Conservation (phyloP, 2,329 filamentous ascomycete genomes). For the Fusarium subglutinans region DNA sequence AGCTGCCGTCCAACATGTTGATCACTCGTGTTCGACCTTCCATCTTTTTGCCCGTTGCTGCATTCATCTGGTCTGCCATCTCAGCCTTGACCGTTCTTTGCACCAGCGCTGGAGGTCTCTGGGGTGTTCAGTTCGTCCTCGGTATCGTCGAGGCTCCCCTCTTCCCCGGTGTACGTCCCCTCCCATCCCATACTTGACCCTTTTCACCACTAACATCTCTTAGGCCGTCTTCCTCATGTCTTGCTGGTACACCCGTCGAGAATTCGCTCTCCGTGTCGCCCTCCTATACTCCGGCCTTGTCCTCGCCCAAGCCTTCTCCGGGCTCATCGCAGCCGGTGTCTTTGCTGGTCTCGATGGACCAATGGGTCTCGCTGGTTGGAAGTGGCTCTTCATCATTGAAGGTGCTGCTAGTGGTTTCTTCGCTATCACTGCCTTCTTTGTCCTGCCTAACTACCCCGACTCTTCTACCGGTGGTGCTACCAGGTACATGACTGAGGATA, state of each 20-base stretch:
- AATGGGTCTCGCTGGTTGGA: slow-evolving; percentile 66
- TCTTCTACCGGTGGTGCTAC: slow-evolving; percentile 13
- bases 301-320: slow-evolving; percentile 73
- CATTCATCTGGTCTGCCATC: slow-evolving; percentile 24
- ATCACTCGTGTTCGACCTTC: slow-evolving; percentile 28
- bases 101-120: slow-evolving; percentile 19
- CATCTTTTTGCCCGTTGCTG: slow-evolving; percentile 14
- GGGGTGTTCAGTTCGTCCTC: slow-evolving; percentile 28
- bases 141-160: slow-evolving; percentile 29
- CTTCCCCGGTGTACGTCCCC: slow-evolving; percentile 25
- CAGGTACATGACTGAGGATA: slow-evolving; percentile 28
- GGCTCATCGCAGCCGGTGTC: slow-evolving; percentile 68
- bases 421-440: slow-evolving; percentile 33
- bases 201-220: accelerated
- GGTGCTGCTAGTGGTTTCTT: slow-evolving; percentile 52
- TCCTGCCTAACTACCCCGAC: slow-evolving; percentile 35
- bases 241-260: slow-evolving; percentile 72
- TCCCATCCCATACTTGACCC: accelerated
- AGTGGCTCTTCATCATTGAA: slow-evolving; percentile 75
- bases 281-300: slow-evolving; percentile 67
- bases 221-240: slow-evolving; percentile 48
- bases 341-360: slow-evolving; percentile 51
- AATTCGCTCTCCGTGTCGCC: slow-evolving; percentile 68
- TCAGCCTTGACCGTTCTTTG: slow-evolving; percentile 25
- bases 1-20: slow-evolving; percentile 31